These are phyloP conservation scores for Oryza officinalis DNA, from an alignment of 176 grass and related monocot species.

Conservation along the genomic window DNA sequence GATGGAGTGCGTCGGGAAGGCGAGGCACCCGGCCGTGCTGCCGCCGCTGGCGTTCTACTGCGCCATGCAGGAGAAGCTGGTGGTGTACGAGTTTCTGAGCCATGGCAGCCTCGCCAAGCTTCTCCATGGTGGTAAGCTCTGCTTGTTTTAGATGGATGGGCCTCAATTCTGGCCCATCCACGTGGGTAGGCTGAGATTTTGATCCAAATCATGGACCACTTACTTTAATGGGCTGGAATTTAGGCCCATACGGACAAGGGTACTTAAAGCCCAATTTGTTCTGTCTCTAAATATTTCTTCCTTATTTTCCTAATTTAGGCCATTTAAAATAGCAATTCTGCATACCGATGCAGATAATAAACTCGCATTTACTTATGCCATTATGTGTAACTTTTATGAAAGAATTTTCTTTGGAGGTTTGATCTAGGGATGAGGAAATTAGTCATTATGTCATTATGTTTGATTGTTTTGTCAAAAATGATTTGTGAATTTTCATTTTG, in stretches of 20 bases:
- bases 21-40: conserved; percentile 52
- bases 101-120: conserved; percentile 58
- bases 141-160: neutral
- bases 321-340: neutral
- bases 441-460: no score
- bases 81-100: conserved; percentile 66
- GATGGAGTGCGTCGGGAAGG: conserved; percentile 52
- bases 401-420: neutral
- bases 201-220: neutral
- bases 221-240: neutral
- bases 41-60: conserved; percentile 64
- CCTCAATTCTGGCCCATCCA: neutral
- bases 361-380: neutral
- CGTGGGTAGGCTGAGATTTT: neutral
- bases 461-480: neutral
- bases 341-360: neutral
- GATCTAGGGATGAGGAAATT: neutral
- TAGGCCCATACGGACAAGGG: neutral
- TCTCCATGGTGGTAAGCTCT: conserved; percentile 53
- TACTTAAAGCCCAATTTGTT: neutral
- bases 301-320: neutral
- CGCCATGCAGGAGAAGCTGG: conserved; percentile 69
- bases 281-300: neutral
- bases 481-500: neutral
- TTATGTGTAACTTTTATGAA: neutral